A percentile compares a stretch with the other conserved stretches of the same genome.
phyloP scores from a whole-genome alignment of 2,329 filamentous ascomycete genomes.

The Albophoma yamanashiensis region DNA sequence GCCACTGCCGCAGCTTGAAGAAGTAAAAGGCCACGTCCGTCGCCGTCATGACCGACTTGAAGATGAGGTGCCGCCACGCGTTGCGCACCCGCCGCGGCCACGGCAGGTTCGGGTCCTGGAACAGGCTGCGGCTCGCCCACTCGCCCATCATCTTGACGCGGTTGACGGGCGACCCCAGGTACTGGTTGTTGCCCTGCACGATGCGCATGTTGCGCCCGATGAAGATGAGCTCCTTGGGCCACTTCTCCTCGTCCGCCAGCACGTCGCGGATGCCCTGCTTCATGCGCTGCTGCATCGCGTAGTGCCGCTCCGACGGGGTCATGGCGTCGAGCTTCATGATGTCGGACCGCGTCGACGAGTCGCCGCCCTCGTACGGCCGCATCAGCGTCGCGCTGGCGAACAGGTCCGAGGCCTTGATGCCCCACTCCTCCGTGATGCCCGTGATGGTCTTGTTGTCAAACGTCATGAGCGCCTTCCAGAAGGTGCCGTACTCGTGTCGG shows the following conservation, averaged over 20 bases:
- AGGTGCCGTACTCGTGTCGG: constrained; percentile 72
- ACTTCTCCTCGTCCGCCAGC: constrained; percentile 75
- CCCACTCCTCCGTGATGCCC: constrained; percentile 69
- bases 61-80: constrained; percentile 70
- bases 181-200: constrained; percentile 88
- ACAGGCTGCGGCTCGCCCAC: constrained; percentile 81
- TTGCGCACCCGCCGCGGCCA: constrained; percentile 54
- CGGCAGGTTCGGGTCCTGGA: constrained; percentile 58
- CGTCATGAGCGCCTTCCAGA: constrained; percentile 91
- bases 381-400: constrained; percentile 87
- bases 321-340: constrained; percentile 52
- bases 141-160: constrained; percentile 86
- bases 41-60: constrained; percentile 62
- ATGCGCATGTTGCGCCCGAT: constrained; percentile 88
- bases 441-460: constrained; percentile 79
- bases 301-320: constrained; percentile 62
- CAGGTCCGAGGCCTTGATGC: constrained; percentile 77
- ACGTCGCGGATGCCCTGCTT: constrained; percentile 58
- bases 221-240: constrained; percentile 85
- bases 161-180: constrained; percentile 81
- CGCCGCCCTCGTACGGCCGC: constrained; percentile 82
- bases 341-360: constrained; percentile 51
- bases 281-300: constrained; percentile 80
- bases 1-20: constrained; percentile 63
- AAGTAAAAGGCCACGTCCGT: constrained; percentile 80